Base-by-base conservation (phyloP, 768 basidiomycete genomes). In the Lactarius hatsudake region DNA sequence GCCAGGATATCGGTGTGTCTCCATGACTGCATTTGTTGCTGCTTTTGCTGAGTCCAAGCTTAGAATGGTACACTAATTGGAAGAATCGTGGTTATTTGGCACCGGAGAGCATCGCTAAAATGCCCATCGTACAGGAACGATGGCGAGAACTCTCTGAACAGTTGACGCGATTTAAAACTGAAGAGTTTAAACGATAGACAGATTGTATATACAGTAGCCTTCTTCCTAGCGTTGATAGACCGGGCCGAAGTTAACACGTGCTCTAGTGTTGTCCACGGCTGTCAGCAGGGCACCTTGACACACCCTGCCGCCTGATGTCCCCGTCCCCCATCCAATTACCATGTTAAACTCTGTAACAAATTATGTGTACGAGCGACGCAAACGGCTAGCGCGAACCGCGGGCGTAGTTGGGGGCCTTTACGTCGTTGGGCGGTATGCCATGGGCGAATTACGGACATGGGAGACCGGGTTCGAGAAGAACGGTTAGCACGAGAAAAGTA, bases 31-130 rank as follows among this genome's bases (percentile, higher is more conserved):
- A 60, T 53, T 34, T 30, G 32, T 38, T 60, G 17, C 5, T 55
- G 17, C 13, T 12, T 32, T 20, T 55, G 56, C 57, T 38, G 18
- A 7, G 23, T 45, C 51, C 38, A 28, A 18, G 32, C n/a, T 59
- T 13, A 94, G 92, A 86, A 32, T 94, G 92, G 89, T 94, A 94
- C 73, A 85, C 88, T 26, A 81, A 84, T 64, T 82, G 86, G 79
- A 79, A 77, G 71, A 91, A 93, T 73, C 83, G 92, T 59, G 92
- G 92, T 2, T 94, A 89, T 74, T 78, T 94, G 30, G 86, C 91
- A 13, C 82, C 82, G 0, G 77, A 80, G 42, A 87, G 87, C 34
- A 79, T 89, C 66, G 76, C 80, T 61, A 79, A 78, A 61, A 81
- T 89, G 64, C 88, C 90, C 0, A 80, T 87, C 61, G 84, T 87